A percentile compares a stretch with the other conserved stretches of the same genome.
phyloP scores from a whole-genome alignment of 805 yeast genomes.

The Komagataella phaffii region DNA sequence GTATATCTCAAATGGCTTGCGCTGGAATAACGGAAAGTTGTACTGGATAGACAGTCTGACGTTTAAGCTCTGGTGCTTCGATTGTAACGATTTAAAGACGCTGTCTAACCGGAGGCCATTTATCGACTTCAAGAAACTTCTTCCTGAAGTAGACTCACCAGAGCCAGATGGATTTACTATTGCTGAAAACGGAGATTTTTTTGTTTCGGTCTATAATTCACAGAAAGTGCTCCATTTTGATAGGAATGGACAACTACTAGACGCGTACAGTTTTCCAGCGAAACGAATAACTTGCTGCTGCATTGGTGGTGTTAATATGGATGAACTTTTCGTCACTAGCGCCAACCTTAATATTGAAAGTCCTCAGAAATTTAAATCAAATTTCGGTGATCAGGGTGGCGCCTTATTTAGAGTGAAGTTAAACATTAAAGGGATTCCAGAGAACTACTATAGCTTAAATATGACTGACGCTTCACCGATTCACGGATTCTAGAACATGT shows the following conservation, averaged over 20 bases:
- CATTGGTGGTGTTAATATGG: constrained; percentile 45
- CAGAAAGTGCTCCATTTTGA: constrained; percentile 40
- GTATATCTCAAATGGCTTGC: constrained; percentile 62
- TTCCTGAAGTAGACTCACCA: constrained; percentile 18
- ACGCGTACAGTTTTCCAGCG: constrained; percentile 44
- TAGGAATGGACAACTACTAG: constrained; percentile 32
- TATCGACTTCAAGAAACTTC: constrained; percentile 20
- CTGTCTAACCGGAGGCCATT: constrained; percentile 22
- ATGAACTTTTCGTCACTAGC: constrained; percentile 54
- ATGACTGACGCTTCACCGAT: constrained; percentile 5
- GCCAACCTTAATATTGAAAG: constrained; percentile 40
- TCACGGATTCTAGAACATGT: constrained; percentile 19
- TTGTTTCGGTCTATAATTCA: constrained; percentile 57
- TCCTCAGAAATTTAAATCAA: constrained; percentile 13
- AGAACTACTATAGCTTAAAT: constrained; percentile 13
- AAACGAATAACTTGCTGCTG: constrained; percentile 51
- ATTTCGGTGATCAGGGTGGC: constrained; percentile 42
- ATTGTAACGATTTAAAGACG: constrained; percentile 22
- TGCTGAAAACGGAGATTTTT: constrained; percentile 40
- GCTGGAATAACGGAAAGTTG: constrained; percentile 31
- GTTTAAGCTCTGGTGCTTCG: constrained; percentile 31
- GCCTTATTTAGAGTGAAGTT: constrained; percentile 33
- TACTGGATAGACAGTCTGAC: constrained; percentile 42
- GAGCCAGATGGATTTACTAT: constrained; percentile 79
- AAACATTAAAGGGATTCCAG: constrained; percentile 19